phyloP scores from a whole-genome alignment of 2,329 filamentous ascomycete species.

The Pyricularia grisea region DNA sequence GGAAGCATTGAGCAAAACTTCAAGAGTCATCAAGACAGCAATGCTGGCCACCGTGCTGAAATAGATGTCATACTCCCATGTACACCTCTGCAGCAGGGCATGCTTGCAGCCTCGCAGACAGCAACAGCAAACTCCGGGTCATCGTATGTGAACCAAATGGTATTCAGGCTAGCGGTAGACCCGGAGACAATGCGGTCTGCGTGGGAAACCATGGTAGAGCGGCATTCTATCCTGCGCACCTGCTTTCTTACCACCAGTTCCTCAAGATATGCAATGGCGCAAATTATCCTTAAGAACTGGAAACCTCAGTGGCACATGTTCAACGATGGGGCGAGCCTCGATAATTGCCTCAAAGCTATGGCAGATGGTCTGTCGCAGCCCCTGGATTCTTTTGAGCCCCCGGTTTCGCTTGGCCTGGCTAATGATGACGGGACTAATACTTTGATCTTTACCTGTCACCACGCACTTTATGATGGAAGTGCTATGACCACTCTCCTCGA shows the following conservation, averaged over 20 bases:
- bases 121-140: constrained; percentile 9
- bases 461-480: constrained; percentile 79
- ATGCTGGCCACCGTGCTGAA: neutral
- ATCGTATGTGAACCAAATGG: constrained; percentile 65
- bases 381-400: constrained; percentile 35
- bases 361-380: constrained; percentile 24
- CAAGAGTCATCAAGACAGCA: neutral
- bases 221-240: constrained; percentile 72
- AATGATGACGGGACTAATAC: constrained; percentile 13
- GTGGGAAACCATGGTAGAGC: constrained; percentile 52
- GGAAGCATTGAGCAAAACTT: neutral
- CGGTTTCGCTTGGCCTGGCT: constrained; percentile 34
- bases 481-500: constrained; percentile 61
- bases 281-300: constrained; percentile 53
- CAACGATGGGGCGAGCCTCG: constrained; percentile 18
- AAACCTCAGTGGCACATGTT: constrained; percentile 29
- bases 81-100: constrained; percentile 79
- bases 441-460: constrained; percentile 52
- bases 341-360: constrained; percentile 28
- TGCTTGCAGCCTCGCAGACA: constrained; percentile 54
- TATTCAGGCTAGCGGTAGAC: constrained; percentile 49
- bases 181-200: constrained; percentile 39
- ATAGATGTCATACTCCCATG: constrained; percentile 55
- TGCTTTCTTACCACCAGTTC: constrained; percentile 61
- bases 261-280: constrained; percentile 53